phyloP scores from a whole-genome alignment of 352 stramenopile species.

The Globisporangium orthogonon region DNA sequence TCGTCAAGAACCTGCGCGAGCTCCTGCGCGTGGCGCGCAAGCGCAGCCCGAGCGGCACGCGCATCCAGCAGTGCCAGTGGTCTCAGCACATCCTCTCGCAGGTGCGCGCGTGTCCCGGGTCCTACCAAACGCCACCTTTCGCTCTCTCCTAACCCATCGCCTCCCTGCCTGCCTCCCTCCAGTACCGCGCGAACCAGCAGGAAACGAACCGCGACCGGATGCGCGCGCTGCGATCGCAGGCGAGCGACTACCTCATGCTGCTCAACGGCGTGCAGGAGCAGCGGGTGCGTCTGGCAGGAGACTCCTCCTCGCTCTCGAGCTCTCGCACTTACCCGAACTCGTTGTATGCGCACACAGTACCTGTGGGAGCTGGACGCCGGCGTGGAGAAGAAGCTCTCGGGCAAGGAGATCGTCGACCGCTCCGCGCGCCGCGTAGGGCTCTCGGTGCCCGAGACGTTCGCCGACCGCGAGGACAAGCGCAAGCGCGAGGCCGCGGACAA shows the following conservation, averaged over 20 bases:
- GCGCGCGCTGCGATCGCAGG: conserved; percentile 60
- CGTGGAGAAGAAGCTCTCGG: conserved; percentile 54
- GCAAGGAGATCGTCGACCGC: conserved; percentile 68
- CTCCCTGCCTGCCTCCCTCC: no score
- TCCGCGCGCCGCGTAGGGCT: conserved; percentile 74
- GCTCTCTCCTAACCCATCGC: no score
- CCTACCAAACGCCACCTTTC: not conserved
- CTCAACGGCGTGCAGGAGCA: conserved; percentile 67
- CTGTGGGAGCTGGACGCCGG: conserved; percentile 73
- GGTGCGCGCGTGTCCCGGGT: conserved; percentile 20
- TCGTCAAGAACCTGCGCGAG: conserved; percentile 70
- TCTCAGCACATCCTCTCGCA: conserved; percentile 67
- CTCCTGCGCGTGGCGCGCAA: conserved; percentile 61
- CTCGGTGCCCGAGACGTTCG: conserved; percentile 70
- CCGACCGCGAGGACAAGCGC: conserved; percentile 42
- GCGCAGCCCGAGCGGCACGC: conserved; percentile 39
- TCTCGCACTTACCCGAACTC: not conserved
- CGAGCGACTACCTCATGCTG: conserved; percentile 64
- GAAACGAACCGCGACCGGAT: conserved; percentile 74
- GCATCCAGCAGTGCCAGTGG: conserved; percentile 51
- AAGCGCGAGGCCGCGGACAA: conserved; percentile 34
- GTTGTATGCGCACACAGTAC: conserved; percentile 25
- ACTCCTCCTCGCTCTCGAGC: not conserved
- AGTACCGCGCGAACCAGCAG: conserved; percentile 69
- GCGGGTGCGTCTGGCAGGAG: conserved; percentile 28